Evolutionary conservation across 1,139 yeast genomes (phyloP).

Genomic region (Scheffersomyces cryptocercus): DNA sequence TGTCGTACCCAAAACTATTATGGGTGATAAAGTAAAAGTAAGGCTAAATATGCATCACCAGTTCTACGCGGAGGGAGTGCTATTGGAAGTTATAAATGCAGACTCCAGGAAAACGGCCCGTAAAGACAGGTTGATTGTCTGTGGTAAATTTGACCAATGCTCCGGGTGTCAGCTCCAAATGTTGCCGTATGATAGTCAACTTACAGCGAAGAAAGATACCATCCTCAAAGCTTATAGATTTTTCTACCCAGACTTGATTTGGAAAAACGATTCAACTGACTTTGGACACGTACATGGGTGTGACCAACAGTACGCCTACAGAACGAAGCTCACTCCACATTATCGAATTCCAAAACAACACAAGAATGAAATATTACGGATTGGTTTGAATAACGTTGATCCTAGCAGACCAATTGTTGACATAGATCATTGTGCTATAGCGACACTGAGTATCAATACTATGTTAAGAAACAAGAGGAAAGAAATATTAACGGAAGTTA

Average conservation of each 20-base stretch:
- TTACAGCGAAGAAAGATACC: constrained; percentile 28
- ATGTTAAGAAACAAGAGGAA: constrained; percentile 10
- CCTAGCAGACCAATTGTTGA: constrained; percentile 26
- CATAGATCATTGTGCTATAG: constrained; percentile 32
- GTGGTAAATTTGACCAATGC: constrained; percentile 80
- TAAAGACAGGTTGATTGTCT: constrained; percentile 36
- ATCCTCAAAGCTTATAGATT: constrained; percentile 37
- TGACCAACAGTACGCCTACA: constrained; percentile 36
- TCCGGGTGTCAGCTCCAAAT: constrained; percentile 49
- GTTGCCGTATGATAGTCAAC: constrained; percentile 42
- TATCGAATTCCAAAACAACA: constrained; percentile 15
- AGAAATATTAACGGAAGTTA: constrained; percentile 11
- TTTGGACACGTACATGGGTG: constrained; percentile 22
- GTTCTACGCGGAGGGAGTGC: constrained; percentile 32
- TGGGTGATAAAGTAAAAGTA: constrained; percentile 39
- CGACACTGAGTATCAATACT: constrained; percentile 27
- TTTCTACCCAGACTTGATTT: constrained; percentile 31
- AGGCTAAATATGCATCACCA: constrained; percentile 30
- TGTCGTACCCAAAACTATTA: constrained; percentile 38
- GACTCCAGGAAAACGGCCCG: constrained; percentile 16
- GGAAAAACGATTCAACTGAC: constrained; percentile 1
- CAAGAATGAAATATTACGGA: constrained; percentile 8
- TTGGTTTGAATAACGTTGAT: constrained; percentile 37
- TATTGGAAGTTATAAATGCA: constrained; percentile 19
- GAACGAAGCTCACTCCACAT: constrained; percentile 44